These are phyloP conservation scores for Brasilioporus rufonigricans DNA, from an alignment of 768 basidiomycete genomes.

Conservation along the genomic window DNA sequence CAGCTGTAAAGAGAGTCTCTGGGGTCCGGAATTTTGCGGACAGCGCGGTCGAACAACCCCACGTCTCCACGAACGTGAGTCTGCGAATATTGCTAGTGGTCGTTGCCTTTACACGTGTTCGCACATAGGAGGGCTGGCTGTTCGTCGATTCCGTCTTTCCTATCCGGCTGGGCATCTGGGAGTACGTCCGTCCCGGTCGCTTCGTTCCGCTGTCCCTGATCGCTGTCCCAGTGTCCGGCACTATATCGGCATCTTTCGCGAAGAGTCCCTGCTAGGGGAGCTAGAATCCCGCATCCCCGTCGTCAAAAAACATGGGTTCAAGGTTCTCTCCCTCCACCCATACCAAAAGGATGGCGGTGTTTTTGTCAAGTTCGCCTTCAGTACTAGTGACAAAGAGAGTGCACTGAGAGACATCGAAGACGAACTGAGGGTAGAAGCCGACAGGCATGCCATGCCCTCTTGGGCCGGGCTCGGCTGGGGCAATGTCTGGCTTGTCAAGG, in stretches of 20 bases:
- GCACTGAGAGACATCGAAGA: slow-evolving; percentile 49
- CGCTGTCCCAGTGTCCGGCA: slow-evolving; percentile 54
- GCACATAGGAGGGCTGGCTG: slow-evolving; percentile 53
- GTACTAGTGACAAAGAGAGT: slow-evolving; percentile 33
- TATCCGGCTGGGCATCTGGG: slow-evolving; percentile 65
- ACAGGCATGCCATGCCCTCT: slow-evolving; percentile 53
- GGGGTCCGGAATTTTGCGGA: slow-evolving; percentile 9
- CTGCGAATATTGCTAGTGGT: slow-evolving; percentile 10
- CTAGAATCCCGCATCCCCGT: slow-evolving; percentile 49
- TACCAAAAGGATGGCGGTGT: slow-evolving; percentile 83
- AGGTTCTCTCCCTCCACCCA: slow-evolving; percentile 60
- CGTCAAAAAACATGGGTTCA: slow-evolving; percentile 56
- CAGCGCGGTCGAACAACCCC: not conserved
- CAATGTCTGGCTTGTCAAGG: slow-evolving; percentile 70
- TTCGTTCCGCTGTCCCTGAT: slow-evolving; percentile 2
- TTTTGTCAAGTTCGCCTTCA: slow-evolving; percentile 72
- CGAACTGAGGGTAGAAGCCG: slow-evolving; percentile 42
- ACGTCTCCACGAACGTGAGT: slow-evolving; percentile 19
- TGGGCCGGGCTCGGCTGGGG: slow-evolving; percentile 57
- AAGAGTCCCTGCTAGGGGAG: slow-evolving; percentile 52
- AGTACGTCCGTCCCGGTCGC: slow-evolving; percentile 45
- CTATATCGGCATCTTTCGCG: slow-evolving; percentile 57
- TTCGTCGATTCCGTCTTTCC: slow-evolving; percentile 82
- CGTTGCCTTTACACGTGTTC: slow-evolving; percentile 1
- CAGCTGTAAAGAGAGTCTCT: not conserved